Evolutionary conservation across 2,329 filamentous ascomycete genomes (phyloP), one percentile per base, ranked within the genome.

Genomic region (Elsinoe arachidis): DNA sequence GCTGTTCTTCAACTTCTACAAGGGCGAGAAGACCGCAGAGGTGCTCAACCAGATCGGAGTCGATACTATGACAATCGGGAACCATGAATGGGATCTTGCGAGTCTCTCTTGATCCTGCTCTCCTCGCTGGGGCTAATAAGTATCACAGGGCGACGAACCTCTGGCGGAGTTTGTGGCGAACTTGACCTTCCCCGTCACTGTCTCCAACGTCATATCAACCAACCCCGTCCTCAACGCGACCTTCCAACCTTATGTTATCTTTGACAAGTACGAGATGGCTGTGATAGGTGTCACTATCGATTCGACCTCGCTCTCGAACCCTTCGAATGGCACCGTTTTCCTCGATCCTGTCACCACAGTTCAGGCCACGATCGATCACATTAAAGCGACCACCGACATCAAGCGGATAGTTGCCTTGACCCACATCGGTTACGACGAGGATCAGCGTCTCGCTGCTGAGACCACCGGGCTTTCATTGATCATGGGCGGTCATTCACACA

Each of bases 401-500:
- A 83, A 76, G 41, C 78, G 83, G 59, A 84, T 87, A 61, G 81
- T 81, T 0, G 83, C 82, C 41, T 78, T 86, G 59, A 86, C 83
- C 1, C 83, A 86, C 65, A 83, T 86, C 56, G 84, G 83, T 17
- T 86, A 84, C 65, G 80, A 84, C 0, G 76, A 81, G 53, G 84
- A 86, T 67, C 75, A 82, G 66, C 74, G 78, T 56, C 77, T 87
- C 10, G 83, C 83, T 1, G 70, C 76, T 61, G 72, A 79, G 59
- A 85, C 82, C 0, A 78, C 77, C 11, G 83, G 83, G 9, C 74
- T 87, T n/a, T 78, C 83, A n/a, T 76, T 86, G 44, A 86, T 86
- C 69, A 83, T 86, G 69, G 82, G 82, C 21, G 82, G 80, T 21
- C 82, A 85, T 70, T 78, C 75, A 58, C 66, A 70, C 69, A 84